Percentiles rank a stretch among this genome's conserved stretches.
These are phyloP conservation scores for Protomyces inundatus DNA, from an alignment of 1,139 yeast genomes.

Conservation along the genomic window DNA sequence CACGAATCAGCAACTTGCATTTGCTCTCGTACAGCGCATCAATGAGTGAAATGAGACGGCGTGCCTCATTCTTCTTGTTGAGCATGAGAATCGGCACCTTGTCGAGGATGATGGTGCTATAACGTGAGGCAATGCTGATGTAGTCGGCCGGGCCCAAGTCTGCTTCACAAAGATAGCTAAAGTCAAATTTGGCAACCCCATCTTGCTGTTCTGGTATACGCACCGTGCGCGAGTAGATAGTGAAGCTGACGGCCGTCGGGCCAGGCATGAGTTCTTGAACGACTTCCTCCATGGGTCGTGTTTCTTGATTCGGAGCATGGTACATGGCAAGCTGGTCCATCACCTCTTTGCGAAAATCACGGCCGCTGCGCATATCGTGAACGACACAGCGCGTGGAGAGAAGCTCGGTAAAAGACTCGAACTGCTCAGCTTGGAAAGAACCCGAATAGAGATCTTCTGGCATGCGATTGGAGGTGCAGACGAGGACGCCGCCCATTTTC, in stretches of 20 bases:
- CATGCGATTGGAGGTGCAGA: slow-evolving; percentile 91
- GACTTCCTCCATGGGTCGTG: slow-evolving; percentile 1
- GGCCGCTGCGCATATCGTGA: slow-evolving; percentile 55
- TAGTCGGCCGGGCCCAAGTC: slow-evolving; percentile 58
- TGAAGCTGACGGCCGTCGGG: not conserved
- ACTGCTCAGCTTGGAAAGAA: slow-evolving; percentile 86
- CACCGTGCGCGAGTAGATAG: slow-evolving; percentile 54
- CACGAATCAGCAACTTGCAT: slow-evolving; percentile 79
- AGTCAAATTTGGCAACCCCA: slow-evolving; percentile 48
- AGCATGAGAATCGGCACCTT: slow-evolving; percentile 75
- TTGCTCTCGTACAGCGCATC: slow-evolving; percentile 94
- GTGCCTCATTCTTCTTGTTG: slow-evolving; percentile 71
- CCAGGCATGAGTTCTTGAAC: slow-evolving; percentile 3
- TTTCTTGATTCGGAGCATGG: slow-evolving; percentile 1
- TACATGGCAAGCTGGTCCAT: slow-evolving; percentile 16
- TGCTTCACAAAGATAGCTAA: slow-evolving; percentile 54
- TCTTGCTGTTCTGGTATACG: slow-evolving; percentile 46
- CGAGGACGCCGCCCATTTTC: slow-evolving; percentile 74
- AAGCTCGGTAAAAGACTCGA: slow-evolving; percentile 82
- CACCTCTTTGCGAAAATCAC: slow-evolving; percentile 50
- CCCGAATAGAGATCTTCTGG: slow-evolving; percentile 89
- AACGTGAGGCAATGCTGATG: slow-evolving; percentile 59
- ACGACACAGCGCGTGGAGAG: slow-evolving; percentile 57
- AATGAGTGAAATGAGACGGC: slow-evolving; percentile 85
- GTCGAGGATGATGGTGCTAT: slow-evolving; percentile 53